These are phyloP conservation scores for Pestalotiopsis sp. DNA, from an alignment of 2,329 filamentous ascomycete genomes.

Conservation along the genomic window DNA sequence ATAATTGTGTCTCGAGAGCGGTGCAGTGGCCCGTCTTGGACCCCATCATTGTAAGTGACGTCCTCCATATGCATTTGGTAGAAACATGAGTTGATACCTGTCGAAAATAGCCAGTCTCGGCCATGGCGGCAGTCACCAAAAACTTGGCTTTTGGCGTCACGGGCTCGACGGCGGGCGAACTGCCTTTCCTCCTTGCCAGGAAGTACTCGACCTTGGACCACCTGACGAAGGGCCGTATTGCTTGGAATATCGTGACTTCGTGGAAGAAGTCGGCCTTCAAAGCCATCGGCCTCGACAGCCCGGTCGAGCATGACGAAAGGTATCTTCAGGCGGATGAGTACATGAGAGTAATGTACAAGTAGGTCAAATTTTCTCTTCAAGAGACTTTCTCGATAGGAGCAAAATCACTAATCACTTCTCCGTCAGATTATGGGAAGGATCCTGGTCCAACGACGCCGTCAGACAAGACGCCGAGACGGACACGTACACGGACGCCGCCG, in stretches of 20 bases:
- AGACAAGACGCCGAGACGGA: constrained; percentile 55
- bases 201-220: constrained; percentile 66
- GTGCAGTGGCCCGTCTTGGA: constrained; percentile 69
- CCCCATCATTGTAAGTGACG: constrained; percentile 57
- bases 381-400: not conserved
- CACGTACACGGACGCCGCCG: constrained; percentile 59
- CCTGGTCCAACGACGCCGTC: constrained; percentile 61
- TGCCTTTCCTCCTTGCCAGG: constrained; percentile 64
- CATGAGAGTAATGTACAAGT: constrained; percentile 64
- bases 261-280: constrained; percentile 64
- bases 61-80: not conserved
- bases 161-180: constrained; percentile 64
- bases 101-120: constrained; percentile 54
- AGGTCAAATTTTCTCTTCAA: constrained; percentile 21
- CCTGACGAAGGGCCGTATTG: constrained; percentile 62
- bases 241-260: constrained; percentile 65
- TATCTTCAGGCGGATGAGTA: constrained; percentile 67
- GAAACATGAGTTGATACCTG: not conserved
- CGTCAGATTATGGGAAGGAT: constrained; percentile 44
- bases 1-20: constrained; percentile 63
- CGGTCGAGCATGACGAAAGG: constrained; percentile 63
- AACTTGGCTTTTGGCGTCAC: constrained; percentile 66
- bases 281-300: constrained; percentile 60
- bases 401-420: too few relatives aligned
- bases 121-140: constrained; percentile 70